phyloP scores from a whole-genome alignment of 202 grass and related monocot genomes.

The Eragrostis tef region DNA sequence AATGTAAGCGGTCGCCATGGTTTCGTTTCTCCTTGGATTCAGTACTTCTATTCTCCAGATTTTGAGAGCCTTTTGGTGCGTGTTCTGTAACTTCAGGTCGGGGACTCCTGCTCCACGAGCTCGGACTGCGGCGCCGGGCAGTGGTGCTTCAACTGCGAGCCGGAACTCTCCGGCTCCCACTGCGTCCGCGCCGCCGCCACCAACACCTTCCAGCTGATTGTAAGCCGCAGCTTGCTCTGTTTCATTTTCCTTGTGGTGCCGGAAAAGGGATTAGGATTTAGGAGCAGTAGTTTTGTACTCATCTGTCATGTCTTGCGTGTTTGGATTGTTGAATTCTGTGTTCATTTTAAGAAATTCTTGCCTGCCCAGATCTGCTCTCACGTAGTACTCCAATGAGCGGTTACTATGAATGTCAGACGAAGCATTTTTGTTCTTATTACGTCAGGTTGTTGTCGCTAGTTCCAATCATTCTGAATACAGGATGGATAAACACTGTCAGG shows the following conservation, averaged over 20 bases:
- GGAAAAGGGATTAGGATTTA: not conserved
- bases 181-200: slow-evolving; percentile 71
- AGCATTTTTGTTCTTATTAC: not conserved
- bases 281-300: not conserved
- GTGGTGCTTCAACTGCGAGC: slow-evolving; percentile 85
- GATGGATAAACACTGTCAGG: not conserved
- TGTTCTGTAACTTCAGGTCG: slow-evolving; percentile 45
- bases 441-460: not conserved
- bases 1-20: slow-evolving; percentile 37
- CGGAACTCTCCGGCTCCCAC: slow-evolving; percentile 57
- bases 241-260: not conserved
- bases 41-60: not conserved
- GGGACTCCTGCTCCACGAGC: slow-evolving; percentile 56
- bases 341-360: not conserved
- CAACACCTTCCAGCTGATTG: slow-evolving; percentile 65
- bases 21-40: too few relatives aligned
- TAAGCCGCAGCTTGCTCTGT: slow-evolving; percentile 38
- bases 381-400: not conserved
- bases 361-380: not conserved
- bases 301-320: not conserved
- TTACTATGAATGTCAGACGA: not conserved
- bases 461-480: not conserved
- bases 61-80: not conserved
- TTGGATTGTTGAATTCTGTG: not conserved
- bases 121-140: slow-evolving; percentile 71